These are phyloP conservation scores for Chionographis japonica DNA, from an alignment of 106 monocot genomes.

Conservation along the genomic window DNA sequence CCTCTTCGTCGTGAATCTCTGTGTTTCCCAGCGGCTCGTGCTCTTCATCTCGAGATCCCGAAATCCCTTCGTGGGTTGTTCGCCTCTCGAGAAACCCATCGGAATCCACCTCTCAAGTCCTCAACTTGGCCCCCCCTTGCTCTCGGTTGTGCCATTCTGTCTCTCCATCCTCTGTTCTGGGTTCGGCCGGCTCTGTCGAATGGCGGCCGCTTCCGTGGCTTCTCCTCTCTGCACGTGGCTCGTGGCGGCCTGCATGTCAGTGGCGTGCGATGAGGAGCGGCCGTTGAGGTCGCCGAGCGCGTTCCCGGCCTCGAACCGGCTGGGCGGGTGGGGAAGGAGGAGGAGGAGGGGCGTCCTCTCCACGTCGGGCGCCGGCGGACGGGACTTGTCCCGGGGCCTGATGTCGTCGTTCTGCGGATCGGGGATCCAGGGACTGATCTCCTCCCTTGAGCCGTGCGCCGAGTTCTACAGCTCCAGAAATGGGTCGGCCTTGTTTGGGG, in stretches of 20 bases:
- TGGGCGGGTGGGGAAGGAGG: slow-evolving; percentile 1
- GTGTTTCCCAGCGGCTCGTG: too few relatives aligned
- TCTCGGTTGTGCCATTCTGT: too few relatives aligned
- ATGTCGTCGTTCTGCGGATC: slow-evolving; percentile 24
- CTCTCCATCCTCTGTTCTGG: too few relatives aligned
- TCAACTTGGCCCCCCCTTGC: too few relatives aligned
- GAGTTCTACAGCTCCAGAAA: slow-evolving; percentile 17
- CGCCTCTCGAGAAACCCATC: too few relatives aligned
- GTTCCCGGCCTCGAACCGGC: slow-evolving; percentile 1
- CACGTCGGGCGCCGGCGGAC: background rate
- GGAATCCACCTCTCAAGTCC: too few relatives aligned
- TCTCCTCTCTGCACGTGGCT: slow-evolving; percentile 62
- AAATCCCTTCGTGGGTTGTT: too few relatives aligned
- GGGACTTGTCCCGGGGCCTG: slow-evolving; percentile 9
- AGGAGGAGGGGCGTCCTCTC: background rate
- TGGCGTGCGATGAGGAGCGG: slow-evolving; percentile 29
- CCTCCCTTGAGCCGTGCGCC: slow-evolving; percentile 25
- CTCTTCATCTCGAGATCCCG: too few relatives aligned
- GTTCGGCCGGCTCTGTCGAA: background rate
- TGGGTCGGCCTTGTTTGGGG: slow-evolving; percentile 12
- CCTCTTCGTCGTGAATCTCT: too few relatives aligned
- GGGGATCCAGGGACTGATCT: slow-evolving; percentile 19
- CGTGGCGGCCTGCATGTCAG: slow-evolving; percentile 60
- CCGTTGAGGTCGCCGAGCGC: slow-evolving; percentile 1
- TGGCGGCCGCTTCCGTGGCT: slow-evolving; percentile 42